phyloP scores from a whole-genome alignment of 2,329 filamentous ascomycete genomes.

The Colletotrichum lupini region DNA sequence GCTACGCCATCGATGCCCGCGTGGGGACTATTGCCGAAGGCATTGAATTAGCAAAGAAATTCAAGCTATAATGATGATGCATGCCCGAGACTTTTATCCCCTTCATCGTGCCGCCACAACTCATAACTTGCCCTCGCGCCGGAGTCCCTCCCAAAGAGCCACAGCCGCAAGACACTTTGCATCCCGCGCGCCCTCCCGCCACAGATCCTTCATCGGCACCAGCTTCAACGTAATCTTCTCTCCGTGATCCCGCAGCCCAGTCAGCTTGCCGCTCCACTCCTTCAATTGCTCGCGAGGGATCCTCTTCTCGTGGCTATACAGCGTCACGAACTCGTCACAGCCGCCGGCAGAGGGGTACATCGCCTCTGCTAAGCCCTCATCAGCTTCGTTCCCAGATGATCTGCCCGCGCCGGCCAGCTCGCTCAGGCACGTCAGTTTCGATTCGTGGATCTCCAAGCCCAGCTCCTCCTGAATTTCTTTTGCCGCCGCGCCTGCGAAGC shows the following conservation, averaged over 20 bases:
- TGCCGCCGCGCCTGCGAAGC: slow-evolving; percentile 68
- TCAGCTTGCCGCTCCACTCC: slow-evolving; percentile 68
- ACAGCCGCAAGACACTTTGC: slow-evolving; percentile 69
- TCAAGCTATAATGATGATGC: slow-evolving; percentile 50
- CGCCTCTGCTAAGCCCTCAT: slow-evolving; percentile 55
- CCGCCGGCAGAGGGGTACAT: slow-evolving; percentile 70
- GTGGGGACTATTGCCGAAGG: slow-evolving; percentile 84
- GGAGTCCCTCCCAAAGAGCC: slow-evolving; percentile 68
- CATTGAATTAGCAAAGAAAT: slow-evolving; percentile 75
- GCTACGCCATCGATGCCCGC: slow-evolving; percentile 82
- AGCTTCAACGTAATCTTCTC: slow-evolving; percentile 73
- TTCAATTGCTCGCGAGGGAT: slow-evolving; percentile 60
- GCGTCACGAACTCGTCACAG: slow-evolving; percentile 69
- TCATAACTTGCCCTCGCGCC: slow-evolving; percentile 56
- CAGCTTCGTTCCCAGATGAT: slow-evolving; percentile 38
- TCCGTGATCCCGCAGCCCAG: slow-evolving; percentile 66
- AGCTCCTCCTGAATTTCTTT: slow-evolving; percentile 72
- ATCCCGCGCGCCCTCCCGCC: slow-evolving; percentile 67
- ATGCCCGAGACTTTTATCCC: not conserved
- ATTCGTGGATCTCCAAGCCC: slow-evolving; percentile 61
- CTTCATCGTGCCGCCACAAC: too few relatives aligned
- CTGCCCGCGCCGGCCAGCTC: slow-evolving; percentile 54
- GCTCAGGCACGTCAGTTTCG: slow-evolving; percentile 61
- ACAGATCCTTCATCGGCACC: slow-evolving; percentile 66
- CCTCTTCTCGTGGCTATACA: slow-evolving; percentile 66